phyloP scores from a whole-genome alignment of 1,284 basidiomycete genomes.

The Chiua sp. region DNA sequence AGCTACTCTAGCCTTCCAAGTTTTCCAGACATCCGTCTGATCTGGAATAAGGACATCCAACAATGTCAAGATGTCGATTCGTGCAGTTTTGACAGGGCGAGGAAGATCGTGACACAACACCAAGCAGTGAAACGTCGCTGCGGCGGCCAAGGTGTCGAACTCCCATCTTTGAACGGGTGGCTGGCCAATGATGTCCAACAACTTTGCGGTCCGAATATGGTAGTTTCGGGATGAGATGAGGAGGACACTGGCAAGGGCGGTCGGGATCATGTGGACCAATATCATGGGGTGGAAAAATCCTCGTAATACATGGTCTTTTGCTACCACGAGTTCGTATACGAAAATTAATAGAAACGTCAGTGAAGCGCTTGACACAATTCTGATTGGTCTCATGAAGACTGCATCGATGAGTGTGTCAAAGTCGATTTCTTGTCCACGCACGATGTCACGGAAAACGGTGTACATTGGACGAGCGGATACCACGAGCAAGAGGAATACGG shows the following conservation, averaged over 20 bases:
- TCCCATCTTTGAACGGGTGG: constrained; percentile 13
- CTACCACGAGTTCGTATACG: not conserved
- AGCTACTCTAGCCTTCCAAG: constrained; percentile 1
- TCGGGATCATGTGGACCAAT: not conserved
- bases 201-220: constrained; percentile 5
- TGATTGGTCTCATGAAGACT: no score
- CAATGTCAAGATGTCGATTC: constrained; percentile 4
- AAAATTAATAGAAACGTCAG: not conserved
- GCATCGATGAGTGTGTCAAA: no score
- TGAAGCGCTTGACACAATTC: no score
- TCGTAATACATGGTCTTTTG: not conserved
- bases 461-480: no score
- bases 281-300: not conserved
- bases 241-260: not conserved
- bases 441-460: no score
- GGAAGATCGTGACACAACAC: constrained; percentile 6
- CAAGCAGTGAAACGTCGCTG: constrained; percentile 13
- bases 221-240: constrained; percentile 1
- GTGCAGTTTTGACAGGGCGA: constrained; percentile 2
- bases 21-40: constrained; percentile 11
- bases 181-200: constrained; percentile 10
- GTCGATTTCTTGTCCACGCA: no score
- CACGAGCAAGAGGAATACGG: not conserved
- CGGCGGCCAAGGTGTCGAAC: constrained; percentile 2
- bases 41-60: constrained; percentile 10